These are phyloP conservation scores for Candida hispaniensis DNA, from an alignment of 805 yeast genomes.

Conservation along the genomic window DNA sequence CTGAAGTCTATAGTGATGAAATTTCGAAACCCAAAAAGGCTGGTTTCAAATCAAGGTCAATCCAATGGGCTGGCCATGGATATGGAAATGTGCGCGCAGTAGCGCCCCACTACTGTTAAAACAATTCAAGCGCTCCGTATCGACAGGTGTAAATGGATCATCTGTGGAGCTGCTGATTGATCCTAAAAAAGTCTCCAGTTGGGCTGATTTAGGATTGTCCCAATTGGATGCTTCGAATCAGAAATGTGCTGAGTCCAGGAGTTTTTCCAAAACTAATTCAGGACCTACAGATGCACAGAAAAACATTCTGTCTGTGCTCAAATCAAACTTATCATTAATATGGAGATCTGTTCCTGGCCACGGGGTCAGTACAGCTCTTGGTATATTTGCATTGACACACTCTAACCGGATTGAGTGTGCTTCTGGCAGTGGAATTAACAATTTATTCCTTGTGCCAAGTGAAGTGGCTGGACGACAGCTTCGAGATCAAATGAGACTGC, in stretches of 20 bases:
- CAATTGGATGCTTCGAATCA: neutral
- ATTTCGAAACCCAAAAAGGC: no score
- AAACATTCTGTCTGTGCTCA: slow-evolving; percentile 5
- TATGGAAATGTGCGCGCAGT: no score
- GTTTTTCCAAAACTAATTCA: no score
- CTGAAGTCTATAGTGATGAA: no score
- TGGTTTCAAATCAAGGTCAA: no score
- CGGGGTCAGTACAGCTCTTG: slow-evolving; percentile 9
- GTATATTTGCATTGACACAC: slow-evolving; percentile 1
- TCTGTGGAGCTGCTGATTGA: slow-evolving; percentile 4
- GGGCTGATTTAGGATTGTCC: slow-evolving; percentile 7
- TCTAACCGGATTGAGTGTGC: slow-evolving; percentile 1
- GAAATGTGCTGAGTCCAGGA: neutral
- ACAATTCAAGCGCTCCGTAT: no score
- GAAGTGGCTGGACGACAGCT: slow-evolving; percentile 10
- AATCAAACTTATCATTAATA: slow-evolving; percentile 5
- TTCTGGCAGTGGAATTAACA: slow-evolving; percentile 5
- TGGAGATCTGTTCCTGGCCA: slow-evolving; percentile 12
- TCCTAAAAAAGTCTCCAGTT: slow-evolving; percentile 3
- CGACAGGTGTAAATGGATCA: no score
- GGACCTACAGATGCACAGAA: slow-evolving; percentile 3
- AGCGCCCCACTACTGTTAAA: no score
- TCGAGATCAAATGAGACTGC: slow-evolving; percentile 1
- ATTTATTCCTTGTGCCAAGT: slow-evolving; percentile 4
- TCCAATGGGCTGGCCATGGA: no score